phyloP scores from a whole-genome alignment of 805 yeast genomes.

The Wickerhamomyces rabaulensis region DNA sequence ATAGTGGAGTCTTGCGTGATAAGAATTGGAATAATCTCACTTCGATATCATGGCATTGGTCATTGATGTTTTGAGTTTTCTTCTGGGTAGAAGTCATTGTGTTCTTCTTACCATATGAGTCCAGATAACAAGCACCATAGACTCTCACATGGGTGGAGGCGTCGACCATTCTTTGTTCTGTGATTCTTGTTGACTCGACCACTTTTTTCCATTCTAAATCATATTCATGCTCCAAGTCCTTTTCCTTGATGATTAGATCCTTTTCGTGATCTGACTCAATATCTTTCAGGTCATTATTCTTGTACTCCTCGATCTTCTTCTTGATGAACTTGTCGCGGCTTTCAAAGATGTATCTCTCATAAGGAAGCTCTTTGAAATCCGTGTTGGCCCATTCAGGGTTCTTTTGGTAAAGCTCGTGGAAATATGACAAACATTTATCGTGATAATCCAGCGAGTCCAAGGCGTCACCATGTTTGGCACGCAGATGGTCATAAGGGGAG shows the following conservation, averaged over 20 bases:
- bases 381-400: slow-evolving; percentile 20
- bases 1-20: slow-evolving; percentile 30
- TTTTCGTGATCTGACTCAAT: slow-evolving; percentile 10
- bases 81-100: neutral
- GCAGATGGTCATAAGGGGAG: slow-evolving; percentile 2
- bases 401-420: slow-evolving; percentile 19
- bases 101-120: slow-evolving; percentile 14
- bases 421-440: slow-evolving; percentile 27
- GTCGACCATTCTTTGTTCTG: slow-evolving; percentile 22
- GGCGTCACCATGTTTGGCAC: neutral
- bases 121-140: slow-evolving; percentile 24
- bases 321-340: slow-evolving; percentile 14
- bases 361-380: slow-evolving; percentile 15
- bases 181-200: slow-evolving; percentile 12
- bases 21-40: slow-evolving; percentile 35
- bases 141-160: slow-evolving; percentile 23
- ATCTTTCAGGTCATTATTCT: slow-evolving; percentile 1
- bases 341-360: slow-evolving; percentile 18
- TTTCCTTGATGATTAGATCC: slow-evolving; percentile 10
- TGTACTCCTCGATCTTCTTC: slow-evolving; percentile 11
- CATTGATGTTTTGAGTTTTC: slow-evolving; percentile 3
- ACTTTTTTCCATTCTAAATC: slow-evolving; percentile 16
- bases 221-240: slow-evolving; percentile 8
- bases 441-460: slow-evolving; percentile 4
- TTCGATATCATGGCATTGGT: slow-evolving; percentile 30